A percentile compares a stretch with the other conserved stretches of the same genome.
Evolutionary conservation across 768 basidiomycete genomes (phyloP).

Genomic region (Russula emetica): DNA sequence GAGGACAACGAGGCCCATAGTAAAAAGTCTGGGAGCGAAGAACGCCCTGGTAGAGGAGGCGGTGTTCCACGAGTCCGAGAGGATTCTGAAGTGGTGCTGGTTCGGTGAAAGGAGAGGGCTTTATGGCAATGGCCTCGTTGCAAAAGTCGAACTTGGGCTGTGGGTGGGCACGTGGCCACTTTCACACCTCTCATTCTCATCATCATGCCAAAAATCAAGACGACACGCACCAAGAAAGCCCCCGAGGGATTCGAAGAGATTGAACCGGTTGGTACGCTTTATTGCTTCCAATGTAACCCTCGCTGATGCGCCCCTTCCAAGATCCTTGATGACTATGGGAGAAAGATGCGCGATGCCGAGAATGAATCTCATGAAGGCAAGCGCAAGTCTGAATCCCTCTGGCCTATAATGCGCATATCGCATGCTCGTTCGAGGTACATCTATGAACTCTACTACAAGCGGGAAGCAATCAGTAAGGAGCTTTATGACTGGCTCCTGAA

Average conservation of each 20-base stretch:
- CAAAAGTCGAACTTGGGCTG: slow-evolving; percentile 12
- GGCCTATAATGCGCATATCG: slow-evolving; percentile 98
- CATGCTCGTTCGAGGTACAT: slow-evolving; percentile 96
- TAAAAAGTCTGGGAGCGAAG: slow-evolving; percentile 7
- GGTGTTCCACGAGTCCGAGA: slow-evolving; percentile 20
- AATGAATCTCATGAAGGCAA: slow-evolving; percentile 99
- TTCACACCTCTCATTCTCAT: slow-evolving; percentile 5
- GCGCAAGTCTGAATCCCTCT: slow-evolving; percentile 84
- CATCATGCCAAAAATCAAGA: slow-evolving; percentile 89
- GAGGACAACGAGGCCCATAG: slow-evolving; percentile 67
- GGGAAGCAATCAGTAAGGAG: slow-evolving; percentile 88
- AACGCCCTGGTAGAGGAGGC: slow-evolving; percentile 20
- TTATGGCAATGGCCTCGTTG: slow-evolving; percentile 24
- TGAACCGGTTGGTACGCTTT: slow-evolving; percentile 52
- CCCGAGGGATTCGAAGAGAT: slow-evolving; percentile 97
- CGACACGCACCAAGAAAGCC: slow-evolving; percentile 86
- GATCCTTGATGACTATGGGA: slow-evolving; percentile 97
- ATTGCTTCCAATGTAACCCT: background rate
- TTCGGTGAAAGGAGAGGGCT: slow-evolving; percentile 9
- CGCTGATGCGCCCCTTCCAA: slow-evolving; percentile 33
- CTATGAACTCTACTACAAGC: slow-evolving; percentile 98
- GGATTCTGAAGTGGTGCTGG: slow-evolving; percentile 16
- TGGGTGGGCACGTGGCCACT: slow-evolving; percentile 10
- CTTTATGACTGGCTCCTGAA: slow-evolving; percentile 98
- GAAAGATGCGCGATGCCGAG: slow-evolving; percentile 99